Evolutionary conservation across 768 basidiomycete genomes (phyloP).

Genomic region (Rhizopogon salebrosus): DNA sequence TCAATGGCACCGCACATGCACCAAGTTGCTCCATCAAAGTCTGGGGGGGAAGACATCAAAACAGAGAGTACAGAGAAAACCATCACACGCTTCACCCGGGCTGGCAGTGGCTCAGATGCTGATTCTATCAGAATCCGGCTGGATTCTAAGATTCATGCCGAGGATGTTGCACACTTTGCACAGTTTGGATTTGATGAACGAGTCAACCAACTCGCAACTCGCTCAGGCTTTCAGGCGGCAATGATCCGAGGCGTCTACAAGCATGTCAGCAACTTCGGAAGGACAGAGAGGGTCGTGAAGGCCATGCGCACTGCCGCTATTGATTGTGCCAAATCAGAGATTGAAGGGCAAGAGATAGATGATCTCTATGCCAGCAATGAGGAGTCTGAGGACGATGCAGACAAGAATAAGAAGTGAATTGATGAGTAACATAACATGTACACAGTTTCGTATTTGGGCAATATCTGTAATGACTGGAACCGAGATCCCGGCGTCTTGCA

Average conservation of each 20-base stretch:
- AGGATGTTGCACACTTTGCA: not conserved
- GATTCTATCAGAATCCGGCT: not conserved
- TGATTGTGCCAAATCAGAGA: not conserved
- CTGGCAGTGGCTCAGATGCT: too few species aligned
- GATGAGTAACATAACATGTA: not conserved
- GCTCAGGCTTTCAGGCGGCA: not conserved
- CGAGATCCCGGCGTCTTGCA: too few species aligned
- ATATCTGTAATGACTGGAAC: too few species aligned
- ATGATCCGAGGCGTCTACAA: not conserved
- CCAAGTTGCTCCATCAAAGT: not conserved
- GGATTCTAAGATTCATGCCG: not conserved
- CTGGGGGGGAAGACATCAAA: not conserved
- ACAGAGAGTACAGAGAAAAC: not conserved
- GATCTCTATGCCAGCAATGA: not conserved
- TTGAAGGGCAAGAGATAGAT: not conserved
- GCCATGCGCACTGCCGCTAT: not conserved
- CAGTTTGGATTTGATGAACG: not conserved
- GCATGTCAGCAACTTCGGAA: not conserved
- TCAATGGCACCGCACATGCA: not conserved
- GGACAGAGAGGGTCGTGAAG: not conserved
- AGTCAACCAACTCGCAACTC: not conserved
- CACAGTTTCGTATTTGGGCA: too few species aligned
- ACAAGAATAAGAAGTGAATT: not conserved
- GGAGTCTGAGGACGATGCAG: not conserved
- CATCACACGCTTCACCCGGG: too few species aligned